A percentile compares a stretch with the other conserved stretches of the same genome.
Conservation (phyloP, 805 yeast genomes). For the Saturnispora sekii region DNA sequence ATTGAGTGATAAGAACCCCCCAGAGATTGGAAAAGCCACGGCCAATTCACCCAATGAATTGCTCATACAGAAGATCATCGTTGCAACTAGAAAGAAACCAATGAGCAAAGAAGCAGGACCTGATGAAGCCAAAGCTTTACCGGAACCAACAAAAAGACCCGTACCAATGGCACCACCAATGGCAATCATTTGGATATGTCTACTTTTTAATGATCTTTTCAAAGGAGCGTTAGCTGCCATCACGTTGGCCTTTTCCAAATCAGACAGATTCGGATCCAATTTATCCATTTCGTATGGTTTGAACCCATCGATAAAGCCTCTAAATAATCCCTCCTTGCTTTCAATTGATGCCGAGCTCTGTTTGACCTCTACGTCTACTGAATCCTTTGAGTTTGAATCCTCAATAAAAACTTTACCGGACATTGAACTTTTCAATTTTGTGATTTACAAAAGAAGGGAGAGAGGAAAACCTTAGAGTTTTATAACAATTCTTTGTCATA, state of each 20-base stretch:
- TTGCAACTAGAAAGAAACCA: slow-evolving; percentile 45
- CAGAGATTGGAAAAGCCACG: slow-evolving; percentile 48
- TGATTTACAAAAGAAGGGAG: too few species aligned
- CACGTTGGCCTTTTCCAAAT: slow-evolving; percentile 33
- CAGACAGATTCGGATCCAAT: slow-evolving; percentile 31
- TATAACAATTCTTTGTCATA: background rate
- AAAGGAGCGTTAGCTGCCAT: slow-evolving; percentile 35
- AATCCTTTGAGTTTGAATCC: too few species aligned
- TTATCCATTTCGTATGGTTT: slow-evolving; percentile 23
- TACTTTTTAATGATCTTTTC: slow-evolving; percentile 39
- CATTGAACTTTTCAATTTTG: too few species aligned
- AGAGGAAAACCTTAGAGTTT: background rate
- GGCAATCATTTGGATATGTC: slow-evolving; percentile 71
- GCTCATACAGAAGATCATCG: slow-evolving; percentile 47
- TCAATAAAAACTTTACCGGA: too few species aligned
- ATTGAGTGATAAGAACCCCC: slow-evolving; percentile 47
- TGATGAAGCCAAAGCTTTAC: slow-evolving; percentile 44
- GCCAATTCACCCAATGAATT: slow-evolving; percentile 53
- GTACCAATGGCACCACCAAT: slow-evolving; percentile 75
- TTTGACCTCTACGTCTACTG: background rate
- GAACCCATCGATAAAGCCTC: slow-evolving; percentile 18
- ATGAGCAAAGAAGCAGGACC: slow-evolving; percentile 62
- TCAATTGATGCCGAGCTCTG: too few species aligned
- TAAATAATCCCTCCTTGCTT: slow-evolving; percentile 8
- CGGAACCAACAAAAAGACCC: slow-evolving; percentile 66